Base-by-base conservation (phyloP, 1,139 yeast species). In the Geotrichum europaeum region DNA sequence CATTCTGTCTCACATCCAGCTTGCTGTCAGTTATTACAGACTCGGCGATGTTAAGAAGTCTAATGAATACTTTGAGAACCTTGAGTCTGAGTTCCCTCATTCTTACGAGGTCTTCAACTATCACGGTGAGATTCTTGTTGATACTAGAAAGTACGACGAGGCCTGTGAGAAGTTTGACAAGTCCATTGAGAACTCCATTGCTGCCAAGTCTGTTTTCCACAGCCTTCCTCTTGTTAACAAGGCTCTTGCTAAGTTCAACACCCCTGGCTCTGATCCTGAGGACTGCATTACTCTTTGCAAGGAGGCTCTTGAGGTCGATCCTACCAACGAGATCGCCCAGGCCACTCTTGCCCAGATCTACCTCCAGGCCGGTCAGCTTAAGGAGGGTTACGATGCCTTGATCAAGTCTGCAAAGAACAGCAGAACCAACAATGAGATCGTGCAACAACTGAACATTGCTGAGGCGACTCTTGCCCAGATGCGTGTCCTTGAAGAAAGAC, bases 21-120 rank as follows among this genome's bases (percentile, higher is more conserved):
- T 89, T 68, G 98, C 97, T 53, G 95, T 97, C 75, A 84, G 92
- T 67, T 84, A 88, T 64, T 92, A 92, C 82, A 90, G 94, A 79
- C 84, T 84, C 72, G 92, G 92, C 59, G 79, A 84, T 58, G 75
- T 79, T 60, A 77, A 75, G 40, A 83, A 79, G 61, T 86, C 95
- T 63, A 84, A 84, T 73, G 81, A 82, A 63, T 79, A 84, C 66
- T 94, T 94, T 78, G 81, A 83, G 66, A 85, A 83, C 67, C 90
- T 96, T 54, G 84, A 84, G 70, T 79, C 81, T 74, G 81, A 81
- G 73, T 90, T 89, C 84, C 95, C 97, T 68, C 83, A 94, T 45
- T 82, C 87, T 58, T 90, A 97, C 60, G 97, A 90, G 75, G 89
- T 91, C 68, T 96, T 95, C 77, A 92, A 91, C 79, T 95, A 92